Percentiles rank a stretch among this genome's conserved stretches.
These are phyloP conservation scores for Trichophyton schoenleinii DNA, from an alignment of 2,329 filamentous ascomycete species.

Conservation along the genomic window DNA sequence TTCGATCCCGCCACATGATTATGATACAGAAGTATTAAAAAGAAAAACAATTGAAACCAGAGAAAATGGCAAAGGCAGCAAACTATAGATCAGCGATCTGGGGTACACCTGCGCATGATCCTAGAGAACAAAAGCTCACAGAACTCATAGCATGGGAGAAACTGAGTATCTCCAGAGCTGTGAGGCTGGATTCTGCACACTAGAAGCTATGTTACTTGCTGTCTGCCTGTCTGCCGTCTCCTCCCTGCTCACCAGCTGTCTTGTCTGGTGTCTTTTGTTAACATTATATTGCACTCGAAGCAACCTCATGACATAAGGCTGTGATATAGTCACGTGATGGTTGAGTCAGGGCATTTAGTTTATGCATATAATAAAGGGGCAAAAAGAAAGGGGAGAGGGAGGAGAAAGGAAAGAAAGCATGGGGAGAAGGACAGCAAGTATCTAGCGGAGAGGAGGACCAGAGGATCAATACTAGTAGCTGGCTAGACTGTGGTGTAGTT, in stretches of 20 bases:
- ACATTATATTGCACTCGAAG: neutral
- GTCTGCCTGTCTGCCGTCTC: neutral
- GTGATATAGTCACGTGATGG: neutral
- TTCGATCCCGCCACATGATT: slow-evolving; percentile 96
- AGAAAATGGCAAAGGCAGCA: neutral
- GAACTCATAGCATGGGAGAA: neutral
- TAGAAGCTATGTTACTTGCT: neutral
- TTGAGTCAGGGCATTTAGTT: neutral
- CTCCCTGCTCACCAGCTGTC: neutral
- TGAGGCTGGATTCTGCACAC: neutral
- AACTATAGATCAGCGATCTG: slow-evolving; percentile 1
- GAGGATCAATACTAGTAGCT: neutral
- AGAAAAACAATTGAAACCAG: neutral
- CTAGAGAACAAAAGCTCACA: neutral
- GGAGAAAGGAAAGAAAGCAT: no score
- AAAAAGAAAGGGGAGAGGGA: neutral
- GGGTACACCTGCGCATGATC: slow-evolving; percentile 1
- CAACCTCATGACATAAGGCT: neutral
- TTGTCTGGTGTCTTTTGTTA: neutral
- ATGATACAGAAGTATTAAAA: neutral
- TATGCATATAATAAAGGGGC: neutral
- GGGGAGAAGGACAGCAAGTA: neutral
- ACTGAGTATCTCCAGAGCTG: neutral
- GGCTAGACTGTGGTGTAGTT: no score
- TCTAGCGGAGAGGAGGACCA: neutral